These are phyloP conservation scores for Ligustrum vulgare DNA, from an alignment of 257 asterid genomes.

Conservation along the genomic window DNA sequence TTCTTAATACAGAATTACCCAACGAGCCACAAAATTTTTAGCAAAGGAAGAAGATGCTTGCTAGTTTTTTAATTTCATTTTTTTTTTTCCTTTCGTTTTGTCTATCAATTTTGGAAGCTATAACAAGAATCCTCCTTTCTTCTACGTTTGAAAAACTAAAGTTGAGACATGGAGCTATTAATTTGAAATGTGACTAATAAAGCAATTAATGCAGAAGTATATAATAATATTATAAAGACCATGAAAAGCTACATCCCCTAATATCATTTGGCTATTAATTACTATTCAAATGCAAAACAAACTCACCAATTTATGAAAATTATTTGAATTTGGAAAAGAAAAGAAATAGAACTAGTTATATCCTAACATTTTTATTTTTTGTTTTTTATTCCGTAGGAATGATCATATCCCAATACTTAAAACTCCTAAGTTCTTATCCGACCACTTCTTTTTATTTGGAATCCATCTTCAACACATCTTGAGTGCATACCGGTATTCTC, in stretches of 20 bases:
- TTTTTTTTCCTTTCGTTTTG: not conserved
- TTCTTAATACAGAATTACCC: not conserved
- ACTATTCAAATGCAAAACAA: not conserved
- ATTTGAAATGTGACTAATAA: not conserved
- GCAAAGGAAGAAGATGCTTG: not conserved
- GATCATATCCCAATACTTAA: not conserved
- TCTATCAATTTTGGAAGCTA: not conserved
- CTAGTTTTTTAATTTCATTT: not conserved
- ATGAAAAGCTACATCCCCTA: not conserved
- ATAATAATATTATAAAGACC: not conserved
- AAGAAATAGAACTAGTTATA: not conserved
- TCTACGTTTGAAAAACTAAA: constrained; percentile 1
- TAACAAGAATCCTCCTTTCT: not conserved
- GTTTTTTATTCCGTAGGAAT: not conserved
- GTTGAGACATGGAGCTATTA: not conserved
- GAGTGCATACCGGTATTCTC: not conserved
- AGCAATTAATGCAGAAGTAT: not conserved
- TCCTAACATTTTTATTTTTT: not conserved
- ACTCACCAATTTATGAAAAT: not conserved
- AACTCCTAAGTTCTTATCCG: no score
- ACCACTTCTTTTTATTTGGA: not conserved
- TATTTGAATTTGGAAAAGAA: not conserved
- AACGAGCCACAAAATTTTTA: no score
- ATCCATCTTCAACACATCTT: not conserved
- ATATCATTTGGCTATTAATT: not conserved